Evolutionary conservation across 1,139 yeast genomes (phyloP), one percentile per base, ranked within the genome.

Genomic region (Taiozyma sp.): DNA sequence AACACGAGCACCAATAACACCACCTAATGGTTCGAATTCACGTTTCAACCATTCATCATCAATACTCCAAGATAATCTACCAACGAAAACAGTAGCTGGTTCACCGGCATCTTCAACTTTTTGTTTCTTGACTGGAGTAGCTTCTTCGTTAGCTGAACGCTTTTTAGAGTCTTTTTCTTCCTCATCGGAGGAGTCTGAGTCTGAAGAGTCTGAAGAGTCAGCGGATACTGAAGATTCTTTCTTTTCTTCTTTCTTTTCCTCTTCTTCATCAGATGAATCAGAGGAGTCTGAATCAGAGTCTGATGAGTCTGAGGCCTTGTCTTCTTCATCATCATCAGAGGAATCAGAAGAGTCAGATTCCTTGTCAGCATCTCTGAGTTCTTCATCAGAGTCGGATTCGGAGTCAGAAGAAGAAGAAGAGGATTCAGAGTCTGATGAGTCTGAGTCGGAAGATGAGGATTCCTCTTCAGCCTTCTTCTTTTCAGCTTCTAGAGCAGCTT

Each of bases 31-130:
- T 69, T 85, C 91, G 70, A 93, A 93, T 76, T 90, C 97, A 61
- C 84, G 77, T 71, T 78, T 78, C 70, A 93, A 83, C 96, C 96
- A 88, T 54, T 84, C 96, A 68, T 91, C 98, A 67, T 93, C 99
- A 66, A 93, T 80, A 74, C 85, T 88, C 98, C 98, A 93, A 36
- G 99, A 91, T 66, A 93, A 83, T 76, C 98, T 85, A 65, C 99
- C 99, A 59, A 91, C 98, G 66, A 93, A 93, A 62, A 93, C 74
- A 57, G 98, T 93, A 54, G 93, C 89, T 64, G 92, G 87, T 71
- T 87, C 76, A 47, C 66, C 70, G 45, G 65, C 69, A 48, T 50
- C 58, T 45, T 66, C 67, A 45, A 61, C 64, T 50, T 57, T 58
- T 45, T 59, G 60, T 49, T 60, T 57, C 49, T 58, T 61, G 45